Percentiles rank a stretch among this genome's conserved stretches.
Evolutionary conservation across 163 green algal genomes (phyloP).

Genomic region (Volvox carteri): DNA sequence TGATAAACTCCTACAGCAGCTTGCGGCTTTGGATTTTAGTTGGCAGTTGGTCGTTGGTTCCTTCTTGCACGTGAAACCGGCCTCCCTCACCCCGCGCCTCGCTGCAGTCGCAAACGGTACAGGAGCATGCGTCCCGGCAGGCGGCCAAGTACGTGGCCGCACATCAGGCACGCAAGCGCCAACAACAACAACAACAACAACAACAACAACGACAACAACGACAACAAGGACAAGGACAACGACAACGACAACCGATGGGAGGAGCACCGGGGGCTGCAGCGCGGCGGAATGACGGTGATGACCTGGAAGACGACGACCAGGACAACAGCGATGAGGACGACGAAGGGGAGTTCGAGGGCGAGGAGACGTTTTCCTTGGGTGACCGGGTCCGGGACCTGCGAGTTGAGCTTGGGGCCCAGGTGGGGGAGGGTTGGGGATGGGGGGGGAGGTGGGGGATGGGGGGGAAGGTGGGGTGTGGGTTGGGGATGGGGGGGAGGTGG

Average conservation of each 20-base stretch:
- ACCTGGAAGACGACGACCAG: not conserved
- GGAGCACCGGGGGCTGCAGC: not conserved
- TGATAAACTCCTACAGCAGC: too few species aligned
- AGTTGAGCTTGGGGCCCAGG: not conserved
- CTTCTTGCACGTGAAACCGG: too few species aligned
- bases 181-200: too few species aligned
- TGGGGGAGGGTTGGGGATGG: not conserved
- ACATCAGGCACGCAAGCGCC: not conserved
- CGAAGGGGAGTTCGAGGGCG: not conserved
- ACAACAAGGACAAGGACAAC: too few species aligned
- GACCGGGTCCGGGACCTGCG: not conserved
- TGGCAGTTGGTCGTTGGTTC: too few species aligned
- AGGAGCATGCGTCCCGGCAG: not conserved
- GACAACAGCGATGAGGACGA: not conserved
- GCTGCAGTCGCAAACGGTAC: too few species aligned
- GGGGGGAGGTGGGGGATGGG: not conserved
- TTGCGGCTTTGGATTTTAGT: too few species aligned
- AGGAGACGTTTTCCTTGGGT: not conserved
- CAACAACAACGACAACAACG: too few species aligned
- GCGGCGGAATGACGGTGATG: not conserved
- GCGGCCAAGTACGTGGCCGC: constrained; percentile 1
- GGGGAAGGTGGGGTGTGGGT: not conserved
- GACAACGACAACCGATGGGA: too few species aligned
- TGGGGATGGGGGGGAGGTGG: not conserved
- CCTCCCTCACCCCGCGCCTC: too few species aligned